Conservation (phyloP, 2,329 filamentous ascomycete species). For the Erysiphe neolycopersici region DNA sequence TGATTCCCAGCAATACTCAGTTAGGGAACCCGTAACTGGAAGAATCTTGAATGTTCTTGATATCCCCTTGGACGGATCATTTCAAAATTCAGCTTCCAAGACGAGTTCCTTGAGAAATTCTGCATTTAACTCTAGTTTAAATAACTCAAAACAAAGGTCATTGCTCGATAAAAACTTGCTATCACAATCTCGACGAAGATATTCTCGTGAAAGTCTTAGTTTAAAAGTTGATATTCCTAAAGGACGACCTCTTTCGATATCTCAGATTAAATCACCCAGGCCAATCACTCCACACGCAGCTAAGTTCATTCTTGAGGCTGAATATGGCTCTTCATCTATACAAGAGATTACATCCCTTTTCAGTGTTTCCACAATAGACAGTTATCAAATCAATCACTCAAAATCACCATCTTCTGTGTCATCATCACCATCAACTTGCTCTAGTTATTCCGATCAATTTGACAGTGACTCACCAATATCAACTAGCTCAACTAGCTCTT, state of each 20-base stretch:
- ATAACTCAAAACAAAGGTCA: constrained; percentile 18
- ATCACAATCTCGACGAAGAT: constrained; percentile 17
- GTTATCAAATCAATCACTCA: constrained; percentile 20
- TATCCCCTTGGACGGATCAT: constrained; percentile 34
- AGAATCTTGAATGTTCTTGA: constrained; percentile 96
- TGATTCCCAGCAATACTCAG: constrained; percentile 73
- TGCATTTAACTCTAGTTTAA: constrained; percentile 10
- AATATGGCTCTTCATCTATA: constrained; percentile 48
- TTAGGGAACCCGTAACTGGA: constrained; percentile 84
- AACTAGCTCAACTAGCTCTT: constrained; percentile 29
- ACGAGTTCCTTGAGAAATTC: constrained; percentile 17
- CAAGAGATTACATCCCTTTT: constrained; percentile 62
- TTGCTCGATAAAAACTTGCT: constrained; percentile 16
- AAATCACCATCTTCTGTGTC: constrained; percentile 26
- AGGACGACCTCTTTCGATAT: constrained; percentile 66
- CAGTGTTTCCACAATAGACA: constrained; percentile 28
- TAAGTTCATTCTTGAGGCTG: constrained; percentile 57
- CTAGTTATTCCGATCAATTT: constrained; percentile 43
- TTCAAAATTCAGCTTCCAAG: constrained; percentile 18
- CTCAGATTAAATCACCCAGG: constrained; percentile 75
- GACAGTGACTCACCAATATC: constrained; percentile 37
- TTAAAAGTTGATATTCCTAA: constrained; percentile 48
- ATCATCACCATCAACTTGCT: constrained; percentile 44
- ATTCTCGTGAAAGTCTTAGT: constrained; percentile 17
- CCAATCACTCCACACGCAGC: constrained; percentile 71